Evolutionary conservation across 2,329 filamentous ascomycete genomes (phyloP).

Genomic region (Zasmidium cellare): DNA sequence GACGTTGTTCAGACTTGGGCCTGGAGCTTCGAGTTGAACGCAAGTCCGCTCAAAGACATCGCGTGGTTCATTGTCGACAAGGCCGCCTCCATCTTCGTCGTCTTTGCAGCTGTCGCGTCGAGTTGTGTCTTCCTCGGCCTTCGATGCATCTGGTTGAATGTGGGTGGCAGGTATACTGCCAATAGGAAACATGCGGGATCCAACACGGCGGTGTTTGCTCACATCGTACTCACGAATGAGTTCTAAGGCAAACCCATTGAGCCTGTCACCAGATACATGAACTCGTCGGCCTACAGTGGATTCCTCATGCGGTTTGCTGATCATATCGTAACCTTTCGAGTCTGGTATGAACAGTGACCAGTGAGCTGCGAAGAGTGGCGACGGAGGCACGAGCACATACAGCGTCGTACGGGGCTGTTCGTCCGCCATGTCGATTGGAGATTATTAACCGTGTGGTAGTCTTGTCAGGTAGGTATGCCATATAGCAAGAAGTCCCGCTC

Average conservation of each 20-base stretch:
- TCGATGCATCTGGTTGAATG: too few species aligned
- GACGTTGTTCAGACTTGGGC: conserved; percentile 16
- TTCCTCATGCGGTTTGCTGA: conserved; percentile 5
- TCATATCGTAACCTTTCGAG: neutral
- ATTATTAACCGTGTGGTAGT: too few species aligned
- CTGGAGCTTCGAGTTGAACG: conserved; percentile 12
- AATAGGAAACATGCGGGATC: conserved; percentile 8
- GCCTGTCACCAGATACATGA: conserved; percentile 19
- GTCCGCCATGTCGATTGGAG: too few species aligned
- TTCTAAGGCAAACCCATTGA: conserved; percentile 20
- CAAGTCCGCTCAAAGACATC: conserved; percentile 16
- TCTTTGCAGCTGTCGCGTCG: conserved; percentile 16
- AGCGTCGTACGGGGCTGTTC: neutral
- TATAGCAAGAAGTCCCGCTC: too few species aligned
- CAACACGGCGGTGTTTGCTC: conserved; percentile 11
- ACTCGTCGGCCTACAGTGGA: conserved; percentile 14
- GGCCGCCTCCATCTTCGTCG: conserved; percentile 20
- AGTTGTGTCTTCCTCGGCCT: neutral
- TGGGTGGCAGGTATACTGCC: neutral
- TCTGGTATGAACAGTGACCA: conserved; percentile 21
- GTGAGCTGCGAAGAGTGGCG: conserved; percentile 23
- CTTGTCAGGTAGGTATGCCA: too few species aligned
- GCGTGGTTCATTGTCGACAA: conserved; percentile 13
- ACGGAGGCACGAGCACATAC: conserved; percentile 21
- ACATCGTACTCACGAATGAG: conserved; percentile 20